Evolutionary conservation across 495 filamentous ascomycete species (phyloP).

Genomic region (Penicillium maclennaniae): DNA sequence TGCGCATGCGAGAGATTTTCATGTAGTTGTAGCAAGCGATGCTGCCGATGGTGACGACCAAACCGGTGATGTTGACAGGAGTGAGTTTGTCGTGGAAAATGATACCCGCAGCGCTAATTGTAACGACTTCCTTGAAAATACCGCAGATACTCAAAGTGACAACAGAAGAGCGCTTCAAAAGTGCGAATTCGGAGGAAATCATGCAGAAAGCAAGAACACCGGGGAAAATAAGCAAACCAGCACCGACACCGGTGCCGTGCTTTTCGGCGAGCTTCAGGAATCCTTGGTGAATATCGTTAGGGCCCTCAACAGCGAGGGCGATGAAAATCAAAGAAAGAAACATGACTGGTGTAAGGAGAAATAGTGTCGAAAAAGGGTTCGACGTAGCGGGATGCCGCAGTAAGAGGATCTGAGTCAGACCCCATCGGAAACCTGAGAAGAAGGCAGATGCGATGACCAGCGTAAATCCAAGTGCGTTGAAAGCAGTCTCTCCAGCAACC

Average conservation of each 20-base stretch:
- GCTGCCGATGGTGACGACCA: slow-evolving; percentile 81
- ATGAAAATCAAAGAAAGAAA: slow-evolving; percentile 77
- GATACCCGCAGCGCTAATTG: slow-evolving; percentile 82
- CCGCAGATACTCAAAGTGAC: slow-evolving; percentile 95
- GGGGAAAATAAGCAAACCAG: slow-evolving; percentile 76
- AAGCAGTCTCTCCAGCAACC: slow-evolving; percentile 94
- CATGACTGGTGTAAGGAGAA: slow-evolving; percentile 96
- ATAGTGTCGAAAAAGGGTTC: slow-evolving; percentile 95
- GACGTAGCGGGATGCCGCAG: slow-evolving; percentile 91
- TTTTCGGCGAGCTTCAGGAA: slow-evolving; percentile 57
- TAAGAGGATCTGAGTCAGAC: slow-evolving; percentile 90
- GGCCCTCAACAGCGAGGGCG: slow-evolving; percentile 83
- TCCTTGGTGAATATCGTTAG: slow-evolving; percentile 58
- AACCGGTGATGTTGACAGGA: slow-evolving; percentile 78
- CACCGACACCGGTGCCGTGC: slow-evolving; percentile 57
- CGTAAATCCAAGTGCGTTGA: slow-evolving; percentile 81
- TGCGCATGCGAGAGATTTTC: slow-evolving; percentile 85
- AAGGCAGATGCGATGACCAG: slow-evolving; percentile 90
- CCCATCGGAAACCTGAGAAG: slow-evolving; percentile 97
- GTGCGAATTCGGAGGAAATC: slow-evolving; percentile 93
- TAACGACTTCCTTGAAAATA: slow-evolving; percentile 99
- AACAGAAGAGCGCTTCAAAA: slow-evolving; percentile 90
- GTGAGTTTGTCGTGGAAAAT: slow-evolving; percentile 91
- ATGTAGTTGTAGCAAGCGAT: slow-evolving; percentile 93
- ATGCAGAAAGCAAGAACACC: slow-evolving; percentile 92